These are phyloP conservation scores for Salix viminalis DNA, from an alignment of 345 rosid species.

Conservation along the genomic window DNA sequence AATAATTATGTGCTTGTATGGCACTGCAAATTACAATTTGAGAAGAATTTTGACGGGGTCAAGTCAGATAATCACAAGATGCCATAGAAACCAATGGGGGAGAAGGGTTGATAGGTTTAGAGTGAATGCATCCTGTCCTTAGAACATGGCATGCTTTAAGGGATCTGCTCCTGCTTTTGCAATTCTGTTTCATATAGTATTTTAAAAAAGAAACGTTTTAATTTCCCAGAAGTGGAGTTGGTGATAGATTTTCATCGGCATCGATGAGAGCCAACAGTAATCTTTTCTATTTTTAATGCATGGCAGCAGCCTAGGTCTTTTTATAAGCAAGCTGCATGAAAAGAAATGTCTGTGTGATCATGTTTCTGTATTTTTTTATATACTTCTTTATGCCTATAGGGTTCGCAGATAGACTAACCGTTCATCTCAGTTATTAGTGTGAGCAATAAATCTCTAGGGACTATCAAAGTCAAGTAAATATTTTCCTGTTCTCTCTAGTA, in stretches of 20 bases:
- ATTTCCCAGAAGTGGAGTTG: not conserved
- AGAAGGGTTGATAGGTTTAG: not conserved
- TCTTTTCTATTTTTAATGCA: not conserved
- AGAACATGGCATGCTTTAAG: slow-evolving; percentile 31
- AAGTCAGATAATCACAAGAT: slow-evolving; percentile 16
- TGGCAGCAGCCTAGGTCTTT: not conserved
- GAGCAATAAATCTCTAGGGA: not conserved
- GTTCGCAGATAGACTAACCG: not conserved
- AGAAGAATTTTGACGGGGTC: slow-evolving; percentile 13
- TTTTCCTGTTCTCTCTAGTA: not conserved
- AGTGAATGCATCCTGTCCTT: slow-evolving; percentile 17
- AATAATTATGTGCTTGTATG: not conserved
- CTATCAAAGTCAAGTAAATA: not conserved
- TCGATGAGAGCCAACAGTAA: not conserved
- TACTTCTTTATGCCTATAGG: not conserved
- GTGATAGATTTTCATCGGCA: not conserved
- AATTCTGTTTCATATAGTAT: not conserved
- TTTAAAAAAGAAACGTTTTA: not conserved
- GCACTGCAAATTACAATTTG: not conserved
- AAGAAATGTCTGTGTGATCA: not conserved
- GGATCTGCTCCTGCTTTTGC: slow-evolving; percentile 21
- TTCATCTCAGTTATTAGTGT: not conserved
- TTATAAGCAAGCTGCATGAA: not conserved
- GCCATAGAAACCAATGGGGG: not conserved
- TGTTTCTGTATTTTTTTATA: not conserved